Evolutionary conservation across 2,329 filamentous ascomycete genomes (phyloP).

Genomic region (Pseudogymnoascus sp.): DNA sequence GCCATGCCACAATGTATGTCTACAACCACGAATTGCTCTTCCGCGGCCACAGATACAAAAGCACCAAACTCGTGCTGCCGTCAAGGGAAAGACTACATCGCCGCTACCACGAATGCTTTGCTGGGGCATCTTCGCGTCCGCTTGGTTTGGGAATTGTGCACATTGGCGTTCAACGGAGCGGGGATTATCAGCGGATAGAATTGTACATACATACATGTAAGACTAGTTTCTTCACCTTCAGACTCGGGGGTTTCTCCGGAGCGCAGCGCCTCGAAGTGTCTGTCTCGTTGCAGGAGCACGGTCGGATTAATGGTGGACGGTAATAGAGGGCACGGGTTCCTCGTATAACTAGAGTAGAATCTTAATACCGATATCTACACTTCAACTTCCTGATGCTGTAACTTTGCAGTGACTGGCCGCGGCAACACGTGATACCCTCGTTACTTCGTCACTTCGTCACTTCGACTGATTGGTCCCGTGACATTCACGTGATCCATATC

Average conservation of each 20-base stretch:
- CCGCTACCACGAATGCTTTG: background rate
- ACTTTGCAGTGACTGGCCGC: too few relatives aligned
- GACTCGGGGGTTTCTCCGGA: background rate
- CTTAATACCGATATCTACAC: slow-evolving; percentile 7
- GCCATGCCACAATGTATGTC: background rate
- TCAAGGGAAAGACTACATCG: background rate
- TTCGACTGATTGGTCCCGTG: background rate
- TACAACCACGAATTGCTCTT: slow-evolving; percentile 5
- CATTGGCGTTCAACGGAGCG: slow-evolving; percentile 1
- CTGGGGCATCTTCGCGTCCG: background rate
- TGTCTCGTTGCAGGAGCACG: background rate
- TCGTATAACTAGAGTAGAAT: slow-evolving; percentile 6
- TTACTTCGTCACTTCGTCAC: too few relatives aligned
- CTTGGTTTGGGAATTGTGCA: background rate
- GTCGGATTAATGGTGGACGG: slow-evolving; percentile 3
- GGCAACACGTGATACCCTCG: too few relatives aligned
- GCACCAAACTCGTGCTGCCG: background rate
- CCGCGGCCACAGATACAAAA: background rate
- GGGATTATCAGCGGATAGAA: background rate
- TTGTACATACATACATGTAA: slow-evolving; percentile 6
- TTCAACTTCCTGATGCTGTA: background rate
- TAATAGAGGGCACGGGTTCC: background rate
- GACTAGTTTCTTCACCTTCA: slow-evolving; percentile 1
- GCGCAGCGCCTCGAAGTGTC: background rate
- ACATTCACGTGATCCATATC: background rate